phyloP scores from a whole-genome alignment of 495 filamentous ascomycete genomes.

The Amorphotheca resinae region DNA sequence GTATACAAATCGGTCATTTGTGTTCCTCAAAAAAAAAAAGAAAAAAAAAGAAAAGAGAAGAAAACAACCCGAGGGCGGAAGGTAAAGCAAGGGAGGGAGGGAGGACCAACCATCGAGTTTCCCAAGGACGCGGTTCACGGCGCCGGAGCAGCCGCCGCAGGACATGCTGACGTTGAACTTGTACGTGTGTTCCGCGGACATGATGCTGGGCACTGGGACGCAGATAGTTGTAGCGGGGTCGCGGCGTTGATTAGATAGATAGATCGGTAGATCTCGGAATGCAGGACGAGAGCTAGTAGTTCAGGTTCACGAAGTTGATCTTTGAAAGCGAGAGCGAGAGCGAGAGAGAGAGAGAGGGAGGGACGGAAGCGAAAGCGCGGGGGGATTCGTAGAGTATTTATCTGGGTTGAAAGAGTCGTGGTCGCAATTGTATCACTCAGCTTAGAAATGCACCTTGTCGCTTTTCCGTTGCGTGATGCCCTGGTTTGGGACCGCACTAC shows the following conservation, averaged over 20 bases:
- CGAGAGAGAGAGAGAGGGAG: too few species aligned
- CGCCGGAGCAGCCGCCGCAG: constrained; percentile 53
- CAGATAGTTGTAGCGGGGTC: too few species aligned
- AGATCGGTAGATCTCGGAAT: too few species aligned
- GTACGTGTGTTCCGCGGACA: constrained; percentile 37
- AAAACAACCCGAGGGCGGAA: not conserved
- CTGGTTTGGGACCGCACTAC: too few species aligned
- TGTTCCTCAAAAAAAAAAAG: not conserved
- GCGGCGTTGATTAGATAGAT: too few species aligned
- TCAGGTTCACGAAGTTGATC: too few species aligned
- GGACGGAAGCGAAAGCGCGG: too few species aligned
- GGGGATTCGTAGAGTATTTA: too few species aligned
- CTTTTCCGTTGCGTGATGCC: not conserved
- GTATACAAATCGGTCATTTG: not conserved
- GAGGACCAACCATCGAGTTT: constrained; percentile 65
- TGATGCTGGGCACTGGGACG: too few species aligned
- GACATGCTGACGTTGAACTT: constrained; percentile 55
- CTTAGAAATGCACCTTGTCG: not conserved
- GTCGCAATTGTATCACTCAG: not conserved
- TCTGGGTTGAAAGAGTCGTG: too few species aligned
- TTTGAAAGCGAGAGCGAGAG: too few species aligned
- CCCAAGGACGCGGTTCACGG: constrained; percentile 83
- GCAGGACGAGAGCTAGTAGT: too few species aligned
- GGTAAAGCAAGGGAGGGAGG: constrained; percentile 2
- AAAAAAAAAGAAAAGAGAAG: not conserved